Evolutionary conservation across 306 rosid species (phyloP).

Genomic region (Cyclanthera cordifolia): DNA sequence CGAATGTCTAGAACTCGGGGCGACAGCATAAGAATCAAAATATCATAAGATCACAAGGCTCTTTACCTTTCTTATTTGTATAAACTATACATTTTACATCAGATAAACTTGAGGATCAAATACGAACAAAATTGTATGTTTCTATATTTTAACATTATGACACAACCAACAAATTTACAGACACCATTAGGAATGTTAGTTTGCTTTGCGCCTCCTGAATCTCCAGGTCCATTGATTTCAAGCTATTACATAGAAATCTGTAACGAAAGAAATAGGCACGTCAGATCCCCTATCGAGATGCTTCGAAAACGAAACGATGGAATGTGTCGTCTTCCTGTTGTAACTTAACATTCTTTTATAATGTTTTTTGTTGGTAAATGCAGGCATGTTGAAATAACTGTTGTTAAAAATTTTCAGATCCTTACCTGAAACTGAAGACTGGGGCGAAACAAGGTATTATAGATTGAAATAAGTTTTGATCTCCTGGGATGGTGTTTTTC

Average conservation of each 20-base stretch:
- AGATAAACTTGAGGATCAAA: constrained; percentile 2
- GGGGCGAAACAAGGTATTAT: constrained; percentile 1
- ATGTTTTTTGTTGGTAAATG: not conserved
- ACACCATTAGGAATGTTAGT: not conserved
- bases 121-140: not conserved
- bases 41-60: not conserved
- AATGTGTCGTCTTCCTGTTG: not conserved
- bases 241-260: not conserved
- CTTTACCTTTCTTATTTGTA: not conserved
- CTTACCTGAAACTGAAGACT: constrained; percentile 7
- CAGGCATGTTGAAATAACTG: not conserved
- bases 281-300: not conserved
- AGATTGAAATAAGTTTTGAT: not conserved
- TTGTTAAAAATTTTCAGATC: not conserved
- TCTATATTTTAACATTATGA: not conserved
- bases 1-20: too few relatives aligned
- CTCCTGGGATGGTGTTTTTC: constrained; percentile 12
- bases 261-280: not conserved
- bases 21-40: not conserved
- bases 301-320: not conserved
- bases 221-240: not conserved
- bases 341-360: not conserved
- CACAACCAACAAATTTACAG: not conserved
- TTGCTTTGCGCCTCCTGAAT: constrained; percentile 13
- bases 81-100: constrained; percentile 11